A percentile compares a stretch with the other conserved stretches of the same genome.
Conservation (phyloP, 2,329 filamentous ascomycete species). For the Hypoxylon sp. region DNA sequence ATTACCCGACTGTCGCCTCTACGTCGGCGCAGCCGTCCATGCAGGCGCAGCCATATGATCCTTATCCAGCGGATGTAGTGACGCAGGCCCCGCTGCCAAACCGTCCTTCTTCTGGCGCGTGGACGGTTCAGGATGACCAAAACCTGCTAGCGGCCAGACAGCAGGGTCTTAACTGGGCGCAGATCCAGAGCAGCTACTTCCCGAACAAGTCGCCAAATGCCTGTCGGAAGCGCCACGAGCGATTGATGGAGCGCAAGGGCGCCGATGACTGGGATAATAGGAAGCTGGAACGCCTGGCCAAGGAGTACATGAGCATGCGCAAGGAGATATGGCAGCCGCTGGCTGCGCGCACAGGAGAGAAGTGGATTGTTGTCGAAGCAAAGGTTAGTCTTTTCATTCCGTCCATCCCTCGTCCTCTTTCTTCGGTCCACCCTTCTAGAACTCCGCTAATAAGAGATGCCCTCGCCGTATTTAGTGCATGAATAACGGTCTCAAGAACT, state of each 20-base stretch:
- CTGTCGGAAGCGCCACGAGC: conserved; percentile 90
- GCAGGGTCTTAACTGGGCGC: conserved; percentile 85
- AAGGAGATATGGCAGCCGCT: conserved; percentile 86
- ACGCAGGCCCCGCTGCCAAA: conserved; percentile 59
- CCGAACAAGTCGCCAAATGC: conserved; percentile 84
- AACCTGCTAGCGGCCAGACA: conserved; percentile 79
- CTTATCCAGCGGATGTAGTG: conserved; percentile 57
- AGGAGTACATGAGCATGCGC: conserved; percentile 83
- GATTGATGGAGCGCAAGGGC: conserved; percentile 81
- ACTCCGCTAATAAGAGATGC: conserved; percentile 7
- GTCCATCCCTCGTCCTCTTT: not conserved
- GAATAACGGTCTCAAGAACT: conserved; percentile 85
- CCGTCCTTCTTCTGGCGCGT: conserved; percentile 75
- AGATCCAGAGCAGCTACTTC: conserved; percentile 83
- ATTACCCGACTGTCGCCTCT: conserved; percentile 58
- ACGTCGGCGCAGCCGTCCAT: conserved; percentile 54
- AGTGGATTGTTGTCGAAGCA: conserved; percentile 78
- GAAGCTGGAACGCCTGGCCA: conserved; percentile 80
- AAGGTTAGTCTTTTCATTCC: conserved; percentile 63
- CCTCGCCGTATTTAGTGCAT: conserved; percentile 72
- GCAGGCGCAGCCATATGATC: conserved; percentile 59
- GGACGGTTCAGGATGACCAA: conserved; percentile 82
- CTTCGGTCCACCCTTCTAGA: not conserved
- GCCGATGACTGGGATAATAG: conserved; percentile 84
- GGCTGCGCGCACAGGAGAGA: conserved; percentile 82